Base-by-base conservation (phyloP, 2,329 filamentous ascomycete species). In the Cercospora janseana region DNA sequence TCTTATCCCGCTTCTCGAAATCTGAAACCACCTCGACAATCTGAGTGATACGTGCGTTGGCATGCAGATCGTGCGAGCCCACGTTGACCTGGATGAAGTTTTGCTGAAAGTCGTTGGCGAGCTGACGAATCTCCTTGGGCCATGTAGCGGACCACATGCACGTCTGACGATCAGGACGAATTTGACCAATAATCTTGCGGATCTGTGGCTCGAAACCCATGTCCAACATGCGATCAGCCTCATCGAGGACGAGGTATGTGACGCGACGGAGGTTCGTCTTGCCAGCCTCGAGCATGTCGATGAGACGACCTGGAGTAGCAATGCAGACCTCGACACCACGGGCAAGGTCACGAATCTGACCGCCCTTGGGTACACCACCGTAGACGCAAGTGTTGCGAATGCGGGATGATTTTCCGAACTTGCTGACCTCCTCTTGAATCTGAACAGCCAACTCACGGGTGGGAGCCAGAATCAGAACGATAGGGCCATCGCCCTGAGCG, bases 201-300 rank as follows among this genome's bases (percentile, higher is more conserved):
- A 98, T 97, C 73, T 97, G 93, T 61, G 93, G 93, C 77, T 98
- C 93, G 75, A 98, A 97, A 83, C 93, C 93, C 93, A 98, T 98
- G 77, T 98, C 93, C 70, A 98, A 80, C 93, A 98, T 98, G 68
- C 93, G 92, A 76, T 98, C 93, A 70, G 93, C 93, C 78, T 98
- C 93, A 66, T 98, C 93, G 58, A 98, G 90, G 61, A 97, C 93
- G 51, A 98, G 80, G 76, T 98, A 98, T 49, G 93, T 98, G 56
- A 97, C 91, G 71, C 93, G 90, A 61, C 92, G 92, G 58, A 98
- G 83, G 77, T 98, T 97, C 65, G 93, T 98, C 80, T 94, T 95
- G 72, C 91, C 92, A 61, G 89, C 88, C 75, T 97, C 93, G 24
- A 98, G 82, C 89, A 97, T 96, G 66, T 98, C 93, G 66, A 98